Conservation (phyloP, 768 basidiomycete species). For the Mycena olivaceomarginata region DNA sequence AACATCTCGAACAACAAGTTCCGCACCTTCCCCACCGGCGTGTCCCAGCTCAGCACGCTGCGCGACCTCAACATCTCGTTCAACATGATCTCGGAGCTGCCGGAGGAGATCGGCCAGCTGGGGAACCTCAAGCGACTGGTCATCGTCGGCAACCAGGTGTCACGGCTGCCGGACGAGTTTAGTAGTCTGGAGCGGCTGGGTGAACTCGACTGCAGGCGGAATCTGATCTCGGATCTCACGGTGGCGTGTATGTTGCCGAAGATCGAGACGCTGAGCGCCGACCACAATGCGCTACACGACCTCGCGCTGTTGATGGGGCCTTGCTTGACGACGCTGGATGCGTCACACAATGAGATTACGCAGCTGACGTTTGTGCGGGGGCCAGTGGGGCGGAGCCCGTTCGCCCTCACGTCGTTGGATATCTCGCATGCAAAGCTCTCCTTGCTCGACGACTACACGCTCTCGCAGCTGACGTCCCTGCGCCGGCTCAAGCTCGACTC, state of each 20-base stretch:
- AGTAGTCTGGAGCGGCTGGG: slow-evolving; percentile 74
- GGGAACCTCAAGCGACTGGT: slow-evolving; percentile 81
- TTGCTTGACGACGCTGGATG: slow-evolving; percentile 78
- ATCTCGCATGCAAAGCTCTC: slow-evolving; percentile 93
- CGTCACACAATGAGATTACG: slow-evolving; percentile 93
- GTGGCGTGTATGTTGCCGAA: slow-evolving; percentile 81
- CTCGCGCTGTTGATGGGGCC: slow-evolving; percentile 88
- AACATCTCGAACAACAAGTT: slow-evolving; percentile 99
- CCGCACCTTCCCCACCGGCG: slow-evolving; percentile 80
- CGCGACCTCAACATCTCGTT: slow-evolving; percentile 95
- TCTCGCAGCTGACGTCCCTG: slow-evolving; percentile 85
- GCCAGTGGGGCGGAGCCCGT: slow-evolving; percentile 63
- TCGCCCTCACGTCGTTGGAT: slow-evolving; percentile 85
- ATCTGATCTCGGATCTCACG: slow-evolving; percentile 86
- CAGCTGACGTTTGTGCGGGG: slow-evolving; percentile 78
- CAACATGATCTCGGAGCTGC: slow-evolving; percentile 90
- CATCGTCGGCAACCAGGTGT: slow-evolving; percentile 91
- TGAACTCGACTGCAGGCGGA: slow-evolving; percentile 90
- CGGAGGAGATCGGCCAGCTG: slow-evolving; percentile 86
- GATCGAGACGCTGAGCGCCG: slow-evolving; percentile 81
- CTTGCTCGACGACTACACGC: slow-evolving; percentile 83
- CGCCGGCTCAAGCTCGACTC: slow-evolving; percentile 85
- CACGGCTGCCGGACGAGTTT: slow-evolving; percentile 80
- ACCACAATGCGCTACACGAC: slow-evolving; percentile 89
- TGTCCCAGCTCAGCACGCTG: slow-evolving; percentile 84